phyloP scores from a whole-genome alignment of 331 rosid genomes.

The Malus hybrid region DNA sequence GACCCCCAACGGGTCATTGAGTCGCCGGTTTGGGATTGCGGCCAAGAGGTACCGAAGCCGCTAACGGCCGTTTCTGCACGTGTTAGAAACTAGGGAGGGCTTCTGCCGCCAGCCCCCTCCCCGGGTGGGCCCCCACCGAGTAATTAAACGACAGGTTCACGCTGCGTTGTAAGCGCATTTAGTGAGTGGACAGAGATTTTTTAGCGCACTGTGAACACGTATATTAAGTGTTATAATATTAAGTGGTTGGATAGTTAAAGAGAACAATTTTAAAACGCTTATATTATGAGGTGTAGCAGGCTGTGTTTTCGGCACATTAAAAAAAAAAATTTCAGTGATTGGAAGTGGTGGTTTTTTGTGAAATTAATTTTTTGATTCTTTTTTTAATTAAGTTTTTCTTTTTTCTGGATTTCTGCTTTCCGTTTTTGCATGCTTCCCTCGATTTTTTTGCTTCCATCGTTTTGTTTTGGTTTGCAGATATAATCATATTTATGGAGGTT shows the following conservation, averaged over 20 bases:
- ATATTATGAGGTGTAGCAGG: too few species aligned
- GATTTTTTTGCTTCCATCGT: background rate
- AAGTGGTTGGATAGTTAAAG: too few species aligned
- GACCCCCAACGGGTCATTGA: background rate
- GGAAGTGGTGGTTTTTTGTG: background rate
- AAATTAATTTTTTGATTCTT: too few species aligned
- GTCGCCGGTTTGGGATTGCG: slow-evolving; percentile 38
- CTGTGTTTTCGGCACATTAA: too few species aligned
- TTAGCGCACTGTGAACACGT: too few species aligned
- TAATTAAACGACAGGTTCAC: background rate
- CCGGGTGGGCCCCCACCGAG: background rate
- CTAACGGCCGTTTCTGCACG: slow-evolving; percentile 34
- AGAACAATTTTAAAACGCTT: too few species aligned
- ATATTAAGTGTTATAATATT: too few species aligned
- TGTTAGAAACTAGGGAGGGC: slow-evolving; percentile 1
- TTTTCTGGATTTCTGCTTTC: background rate
- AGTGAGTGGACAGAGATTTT: too few species aligned
- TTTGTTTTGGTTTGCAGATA: background rate
- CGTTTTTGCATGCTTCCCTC: background rate
- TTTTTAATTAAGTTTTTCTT: too few species aligned
- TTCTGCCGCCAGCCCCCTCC: too few species aligned
- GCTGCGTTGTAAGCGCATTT: background rate
- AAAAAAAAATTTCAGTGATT: too few species aligned
- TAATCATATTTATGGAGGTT: too few species aligned
- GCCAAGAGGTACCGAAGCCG: slow-evolving; percentile 24